These are phyloP conservation scores for Eucommia ulmoides DNA, from an alignment of 257 asterid species.

Conservation along the genomic window DNA sequence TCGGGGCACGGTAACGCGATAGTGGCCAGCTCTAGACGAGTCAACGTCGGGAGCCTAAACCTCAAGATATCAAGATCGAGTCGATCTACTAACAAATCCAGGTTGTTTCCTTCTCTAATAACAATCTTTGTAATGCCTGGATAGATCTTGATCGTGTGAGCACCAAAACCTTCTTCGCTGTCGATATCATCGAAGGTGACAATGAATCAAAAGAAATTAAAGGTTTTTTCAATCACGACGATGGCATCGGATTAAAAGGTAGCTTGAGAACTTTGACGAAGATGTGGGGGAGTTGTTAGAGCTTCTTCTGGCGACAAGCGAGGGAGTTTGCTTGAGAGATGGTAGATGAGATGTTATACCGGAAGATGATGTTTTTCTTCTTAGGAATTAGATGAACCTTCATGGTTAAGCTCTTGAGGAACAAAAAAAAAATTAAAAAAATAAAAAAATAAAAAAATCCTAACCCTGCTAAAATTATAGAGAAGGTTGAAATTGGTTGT, in stretches of 20 bases:
- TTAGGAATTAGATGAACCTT: slow-evolving; percentile 67
- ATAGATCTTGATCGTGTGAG: slow-evolving; percentile 59
- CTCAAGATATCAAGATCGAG: slow-evolving; percentile 73
- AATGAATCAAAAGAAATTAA: slow-evolving; percentile 37
- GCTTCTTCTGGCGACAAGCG: slow-evolving; percentile 53
- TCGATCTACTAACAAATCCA: slow-evolving; percentile 31
- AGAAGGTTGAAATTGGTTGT: too few species aligned
- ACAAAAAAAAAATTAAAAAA: too few species aligned
- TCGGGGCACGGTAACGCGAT: too few species aligned
- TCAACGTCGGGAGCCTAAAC: slow-evolving; percentile 54
- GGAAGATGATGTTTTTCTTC: slow-evolving; percentile 43
- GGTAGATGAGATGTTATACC: slow-evolving; percentile 48
- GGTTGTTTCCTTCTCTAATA: slow-evolving; percentile 28
- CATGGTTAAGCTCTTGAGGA: too few species aligned
- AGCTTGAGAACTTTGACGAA: slow-evolving; percentile 73
- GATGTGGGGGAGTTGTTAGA: slow-evolving; percentile 68
- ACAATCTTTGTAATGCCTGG: slow-evolving; percentile 78
- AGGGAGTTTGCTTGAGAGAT: slow-evolving; percentile 32
- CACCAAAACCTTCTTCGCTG: slow-evolving; percentile 37
- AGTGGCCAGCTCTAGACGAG: slow-evolving; percentile 54
- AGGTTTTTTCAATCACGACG: slow-evolving; percentile 48
- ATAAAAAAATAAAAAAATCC: too few species aligned
- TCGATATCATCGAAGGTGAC: slow-evolving; percentile 41
- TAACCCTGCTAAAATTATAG: too few species aligned
- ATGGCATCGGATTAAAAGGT: slow-evolving; percentile 67